Evolutionary conservation across 2,329 filamentous ascomycete genomes (phyloP), one percentile per base, ranked within the genome.

Genomic region (Monilinia vaccinii-corymbosi): DNA sequence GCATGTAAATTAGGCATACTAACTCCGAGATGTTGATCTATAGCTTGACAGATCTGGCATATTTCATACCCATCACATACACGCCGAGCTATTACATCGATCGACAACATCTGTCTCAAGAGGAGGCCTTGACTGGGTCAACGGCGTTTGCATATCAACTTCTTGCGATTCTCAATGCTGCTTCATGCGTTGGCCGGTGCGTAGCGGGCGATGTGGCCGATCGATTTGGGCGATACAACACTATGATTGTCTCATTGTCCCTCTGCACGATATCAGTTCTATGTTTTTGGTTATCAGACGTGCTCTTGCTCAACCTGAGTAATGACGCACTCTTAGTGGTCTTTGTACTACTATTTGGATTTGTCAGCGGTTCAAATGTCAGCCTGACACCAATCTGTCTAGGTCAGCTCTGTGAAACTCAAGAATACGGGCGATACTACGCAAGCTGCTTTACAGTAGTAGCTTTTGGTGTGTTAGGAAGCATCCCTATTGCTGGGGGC

Each of bases 381-480:
- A 85, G 83, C 16, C 78, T 96, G 62, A 89, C 88, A 0, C 91
- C 91, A 0, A 91, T 96, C 1, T 92, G 90, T 69, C 84, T 96
- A 16, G 88, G 89, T 0, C 84, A 88, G 71, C 78, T 96, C 53
- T 96, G 90, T 73, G 84, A 84, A 67, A 93, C 88, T 16, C 84
- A 90, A 67, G 78, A 92, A 57, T 95, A 95, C 68, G 91, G 90
- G 0, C 79, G 89, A 7, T 93, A 94, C 72, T 95, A 94, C 69
- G 88, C 89, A 9, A 94, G 89, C 0, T 85, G 86, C 61, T 96
- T 95, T 71, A 92, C 88, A 0, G 76, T 95, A 36, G 89, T 93
- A n/a, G 87, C 85, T 23, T 82, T 95, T 69, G 88, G 87, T 65
- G 86, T 78, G 49, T 75, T 91, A 56, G 83, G 87, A 6, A 86